These are phyloP conservation scores for Arthroderma sp. DNA, from an alignment of 2,329 filamentous ascomycete species.

Conservation along the genomic window DNA sequence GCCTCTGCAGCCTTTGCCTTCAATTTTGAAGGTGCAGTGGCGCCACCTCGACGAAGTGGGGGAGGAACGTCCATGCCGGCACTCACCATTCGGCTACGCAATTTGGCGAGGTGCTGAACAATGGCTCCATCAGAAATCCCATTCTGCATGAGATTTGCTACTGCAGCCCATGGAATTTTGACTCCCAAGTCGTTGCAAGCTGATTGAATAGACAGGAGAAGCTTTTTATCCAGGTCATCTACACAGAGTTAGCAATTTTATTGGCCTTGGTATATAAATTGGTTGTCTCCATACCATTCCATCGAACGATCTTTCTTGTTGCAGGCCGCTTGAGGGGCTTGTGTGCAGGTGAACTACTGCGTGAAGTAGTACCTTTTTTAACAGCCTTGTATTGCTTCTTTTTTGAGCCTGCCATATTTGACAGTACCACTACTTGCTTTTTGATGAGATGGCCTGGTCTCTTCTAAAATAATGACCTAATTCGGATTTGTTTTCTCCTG, in stretches of 20 bases:
- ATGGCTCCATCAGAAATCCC: conserved; percentile 33
- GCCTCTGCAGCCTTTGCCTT: background rate
- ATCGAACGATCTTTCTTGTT: conserved; percentile 28
- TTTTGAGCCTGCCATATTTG: too few relatives aligned
- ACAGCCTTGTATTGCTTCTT: too few relatives aligned
- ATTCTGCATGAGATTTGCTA: conserved; percentile 27
- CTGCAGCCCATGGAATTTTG: conserved; percentile 31
- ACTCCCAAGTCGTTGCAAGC: conserved; percentile 25
- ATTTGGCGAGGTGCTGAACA: conserved; percentile 34
- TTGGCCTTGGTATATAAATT: too few relatives aligned
- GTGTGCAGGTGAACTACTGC: background rate
- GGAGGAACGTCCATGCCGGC: conserved; percentile 27
- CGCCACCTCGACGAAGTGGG: conserved; percentile 24
- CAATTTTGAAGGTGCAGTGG: conserved; percentile 1
- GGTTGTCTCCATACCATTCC: conserved; percentile 24
- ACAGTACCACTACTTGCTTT: too few relatives aligned
- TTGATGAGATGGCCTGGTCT: too few relatives aligned
- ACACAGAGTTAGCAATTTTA: conserved; percentile 10
- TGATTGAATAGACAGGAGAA: conserved; percentile 31
- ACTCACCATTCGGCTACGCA: conserved; percentile 24
- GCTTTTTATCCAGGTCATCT: conserved; percentile 32
- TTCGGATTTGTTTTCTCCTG: too few relatives aligned
- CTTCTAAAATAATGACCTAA: too few relatives aligned
- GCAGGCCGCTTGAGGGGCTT: conserved; percentile 13
- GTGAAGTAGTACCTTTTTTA: too few relatives aligned